Evolutionary conservation across 2,329 filamentous ascomycete species (phyloP), one percentile per base, ranked within the genome.

Genomic region (Paecilomyces dactylethromorphus): DNA sequence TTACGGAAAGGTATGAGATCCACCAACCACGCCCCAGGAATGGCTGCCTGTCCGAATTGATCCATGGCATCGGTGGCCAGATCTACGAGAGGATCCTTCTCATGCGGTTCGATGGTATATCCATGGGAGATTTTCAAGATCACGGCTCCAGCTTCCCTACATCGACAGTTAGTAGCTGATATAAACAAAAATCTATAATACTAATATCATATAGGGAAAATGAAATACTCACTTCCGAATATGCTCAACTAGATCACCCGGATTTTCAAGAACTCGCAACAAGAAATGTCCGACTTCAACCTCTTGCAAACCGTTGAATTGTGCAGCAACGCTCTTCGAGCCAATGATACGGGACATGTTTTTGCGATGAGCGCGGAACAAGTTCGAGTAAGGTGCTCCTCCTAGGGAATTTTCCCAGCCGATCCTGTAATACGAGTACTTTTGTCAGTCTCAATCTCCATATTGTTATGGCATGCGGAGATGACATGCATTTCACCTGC

Each of bases 41-140:
- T 69, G 12, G 66, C 70, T 4, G 76, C 74, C 22, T 73, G 64
- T 1, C 72, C 66, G 56, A 82, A 79, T 5, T 77, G 59, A 0
- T 67, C 67, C 64, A 82, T 71, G 1, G 74, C 72, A 24, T 71
- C 61, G 2, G 73, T 72, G 0, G 74, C 73, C 10, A 81, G 59
- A 26, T 78, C 69, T 3, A 82, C 72, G 1, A 82, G 66, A 3
- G 76, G 76, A 58, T 83, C 81, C 12, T 58, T 56, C 1, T 64
- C 64, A 11, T 75, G 68, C 0, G 71, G 63, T 33, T 78, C 75
- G 22, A 74, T 68, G 0, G 69, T 79, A 60, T 82, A 82, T 5
- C 79, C 79, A 63, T 80, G 80, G 3, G 69, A 65, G n/a, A 78
- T 72, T 49, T 78, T 76, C n/a, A 80, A 60, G 26, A 80, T 77